Conservation (phyloP, 139 green algal genomes). For the Chloropicon primus region DNA sequence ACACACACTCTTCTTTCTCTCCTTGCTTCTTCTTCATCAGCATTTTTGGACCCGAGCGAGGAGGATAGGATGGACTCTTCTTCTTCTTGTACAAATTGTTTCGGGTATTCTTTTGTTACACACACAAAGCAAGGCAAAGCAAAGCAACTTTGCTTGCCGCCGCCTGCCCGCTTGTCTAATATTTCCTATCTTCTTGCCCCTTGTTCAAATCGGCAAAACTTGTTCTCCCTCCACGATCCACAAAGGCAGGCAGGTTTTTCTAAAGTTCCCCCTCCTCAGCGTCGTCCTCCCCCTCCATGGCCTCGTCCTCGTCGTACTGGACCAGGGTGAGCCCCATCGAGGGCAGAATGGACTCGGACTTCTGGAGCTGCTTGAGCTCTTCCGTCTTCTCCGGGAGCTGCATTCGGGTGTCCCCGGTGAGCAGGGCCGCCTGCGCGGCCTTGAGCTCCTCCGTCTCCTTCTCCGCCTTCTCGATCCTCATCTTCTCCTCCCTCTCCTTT, state of each 20-base stretch:
- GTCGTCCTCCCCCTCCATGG: not conserved
- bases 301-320: not conserved
- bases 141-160: too few species aligned
- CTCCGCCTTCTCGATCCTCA: not conserved
- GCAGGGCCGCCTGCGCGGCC: not conserved
- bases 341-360: not conserved
- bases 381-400: not conserved
- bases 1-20: too few species aligned
- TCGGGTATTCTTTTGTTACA: too few species aligned
- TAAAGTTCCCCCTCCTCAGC: not conserved
- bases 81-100: too few species aligned
- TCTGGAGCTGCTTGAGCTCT: not conserved
- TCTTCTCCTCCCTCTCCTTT: not conserved
- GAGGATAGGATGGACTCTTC: too few species aligned
- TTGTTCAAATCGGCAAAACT: not conserved
- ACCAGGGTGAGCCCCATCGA: not conserved
- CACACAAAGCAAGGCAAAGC: too few species aligned
- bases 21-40: too few species aligned
- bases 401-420: not conserved
- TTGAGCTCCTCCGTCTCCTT: not conserved
- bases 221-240: too few species aligned
- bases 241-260: too few species aligned
- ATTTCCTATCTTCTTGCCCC: too few species aligned
- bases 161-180: too few species aligned
- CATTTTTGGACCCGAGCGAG: too few species aligned